Evolutionary conservation across 805 yeast genomes (phyloP).

Genomic region (Nakazawaea molendinolei): DNA sequence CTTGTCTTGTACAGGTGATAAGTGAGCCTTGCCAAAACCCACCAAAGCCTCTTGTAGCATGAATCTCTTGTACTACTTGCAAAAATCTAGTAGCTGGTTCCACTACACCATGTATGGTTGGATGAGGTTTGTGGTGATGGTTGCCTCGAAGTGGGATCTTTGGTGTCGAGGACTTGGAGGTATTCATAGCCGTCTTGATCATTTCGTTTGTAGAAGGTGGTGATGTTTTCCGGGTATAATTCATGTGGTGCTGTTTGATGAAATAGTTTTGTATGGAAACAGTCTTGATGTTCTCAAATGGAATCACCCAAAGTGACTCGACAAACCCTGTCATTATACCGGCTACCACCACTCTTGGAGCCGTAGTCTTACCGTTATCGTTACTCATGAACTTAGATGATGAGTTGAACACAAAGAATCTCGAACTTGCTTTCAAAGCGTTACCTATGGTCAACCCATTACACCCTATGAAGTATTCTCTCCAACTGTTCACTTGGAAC

Average conservation of each 20-base stretch:
- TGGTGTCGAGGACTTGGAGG: neutral
- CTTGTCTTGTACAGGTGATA: conserved; percentile 79
- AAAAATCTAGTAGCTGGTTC: conserved; percentile 49
- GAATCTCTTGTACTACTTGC: conserved; percentile 58
- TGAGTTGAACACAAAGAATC: conserved; percentile 72
- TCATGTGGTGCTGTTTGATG: conserved; percentile 7
- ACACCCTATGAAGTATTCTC: conserved; percentile 49
- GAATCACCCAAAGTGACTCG: conserved; percentile 80
- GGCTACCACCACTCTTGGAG: conserved; percentile 78
- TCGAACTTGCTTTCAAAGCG: conserved; percentile 61
- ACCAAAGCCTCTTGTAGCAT: conserved; percentile 59
- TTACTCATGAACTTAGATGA: conserved; percentile 63
- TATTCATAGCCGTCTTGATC: conserved; percentile 4
- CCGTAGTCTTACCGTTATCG: conserved; percentile 54
- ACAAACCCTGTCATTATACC: conserved; percentile 77
- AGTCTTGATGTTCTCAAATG: conserved; percentile 83
- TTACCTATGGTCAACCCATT: conserved; percentile 73
- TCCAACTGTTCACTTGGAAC: conserved; percentile 24
- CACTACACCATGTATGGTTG: conserved; percentile 32
- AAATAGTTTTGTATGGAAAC: conserved; percentile 69
- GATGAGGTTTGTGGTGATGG: conserved; percentile 18
- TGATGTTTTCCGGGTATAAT: neutral
- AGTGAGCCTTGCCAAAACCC: conserved; percentile 80
- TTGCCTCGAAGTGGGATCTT: conserved; percentile 14
- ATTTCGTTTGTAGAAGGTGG: conserved; percentile 1